Conservation (phyloP, 352 stramenopile genomes). For the Pythium myriotylum region DNA sequence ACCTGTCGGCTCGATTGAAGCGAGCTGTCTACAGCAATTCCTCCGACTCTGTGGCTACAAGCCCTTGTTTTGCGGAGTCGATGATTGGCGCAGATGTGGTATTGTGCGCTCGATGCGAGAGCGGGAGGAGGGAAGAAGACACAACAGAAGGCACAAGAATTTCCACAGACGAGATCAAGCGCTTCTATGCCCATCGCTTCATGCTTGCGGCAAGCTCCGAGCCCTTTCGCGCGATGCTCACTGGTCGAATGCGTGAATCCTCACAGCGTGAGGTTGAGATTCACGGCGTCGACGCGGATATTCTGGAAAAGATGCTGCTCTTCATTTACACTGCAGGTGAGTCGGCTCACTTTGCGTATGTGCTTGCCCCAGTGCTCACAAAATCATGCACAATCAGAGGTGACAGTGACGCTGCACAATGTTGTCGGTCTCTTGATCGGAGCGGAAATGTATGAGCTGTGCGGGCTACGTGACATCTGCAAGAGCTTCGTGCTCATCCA, state of each 20-base stretch:
- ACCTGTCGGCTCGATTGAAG: conserved; percentile 63
- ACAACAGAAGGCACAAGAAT: neutral
- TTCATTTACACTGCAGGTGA: conserved; percentile 85
- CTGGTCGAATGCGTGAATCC: conserved; percentile 76
- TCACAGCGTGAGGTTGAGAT: conserved; percentile 73
- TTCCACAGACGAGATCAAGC: conserved; percentile 19
- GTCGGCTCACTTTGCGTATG: neutral
- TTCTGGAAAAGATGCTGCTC: conserved; percentile 83
- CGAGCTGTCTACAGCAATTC: conserved; percentile 38
- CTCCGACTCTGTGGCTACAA: neutral
- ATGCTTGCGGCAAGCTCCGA: conserved; percentile 84
- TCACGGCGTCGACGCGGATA: conserved; percentile 54
- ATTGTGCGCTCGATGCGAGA: conserved; percentile 47
- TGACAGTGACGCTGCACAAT: conserved; percentile 71
- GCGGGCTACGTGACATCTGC: conserved; percentile 78
- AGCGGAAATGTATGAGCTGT: conserved; percentile 85
- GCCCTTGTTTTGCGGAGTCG: conserved; percentile 46
- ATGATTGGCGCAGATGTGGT: conserved; percentile 77
- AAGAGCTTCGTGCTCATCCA: conserved; percentile 82
- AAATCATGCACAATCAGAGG: conserved; percentile 37
- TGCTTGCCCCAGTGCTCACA: neutral
- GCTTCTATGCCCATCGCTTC: conserved; percentile 80
- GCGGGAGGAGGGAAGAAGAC: conserved; percentile 6
- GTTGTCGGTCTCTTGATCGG: conserved; percentile 77
- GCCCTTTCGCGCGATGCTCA: conserved; percentile 85